Conservation (phyloP, 2,329 filamentous ascomycete species). For the Pyricularia grisea region DNA sequence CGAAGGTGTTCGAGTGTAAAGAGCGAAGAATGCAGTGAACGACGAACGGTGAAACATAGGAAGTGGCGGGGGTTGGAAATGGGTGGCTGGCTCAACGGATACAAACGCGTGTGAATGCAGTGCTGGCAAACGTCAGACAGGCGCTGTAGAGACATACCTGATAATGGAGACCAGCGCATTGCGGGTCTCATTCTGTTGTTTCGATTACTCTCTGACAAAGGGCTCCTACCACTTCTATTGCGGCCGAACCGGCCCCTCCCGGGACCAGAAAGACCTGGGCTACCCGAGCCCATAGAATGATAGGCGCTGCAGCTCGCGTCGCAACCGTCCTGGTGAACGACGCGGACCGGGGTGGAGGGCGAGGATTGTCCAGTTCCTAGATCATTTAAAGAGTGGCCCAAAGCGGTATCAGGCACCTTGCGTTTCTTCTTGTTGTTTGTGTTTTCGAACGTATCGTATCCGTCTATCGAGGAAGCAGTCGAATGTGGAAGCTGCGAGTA, state of each 20-base stretch:
- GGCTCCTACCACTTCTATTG: constrained; percentile 49
- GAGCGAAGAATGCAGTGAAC: neutral
- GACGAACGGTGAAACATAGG: neutral
- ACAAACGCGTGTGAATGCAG: neutral
- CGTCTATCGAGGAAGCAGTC: constrained; percentile 64
- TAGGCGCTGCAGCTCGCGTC: constrained; percentile 23
- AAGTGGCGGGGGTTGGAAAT: neutral
- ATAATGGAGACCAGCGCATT: constrained; percentile 30
- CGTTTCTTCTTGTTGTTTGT: constrained; percentile 99
- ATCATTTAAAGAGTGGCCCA: constrained; percentile 32
- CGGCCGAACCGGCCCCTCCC: constrained; percentile 79
- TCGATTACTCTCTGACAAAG: constrained; percentile 49
- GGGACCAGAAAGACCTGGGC: constrained; percentile 71
- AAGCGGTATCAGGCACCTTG: constrained; percentile 74
- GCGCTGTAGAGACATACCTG: constrained; percentile 26
- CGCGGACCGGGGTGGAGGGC: constrained; percentile 3
- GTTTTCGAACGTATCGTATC: constrained; percentile 96
- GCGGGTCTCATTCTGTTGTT: constrained; percentile 32
- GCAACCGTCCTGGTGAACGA: constrained; percentile 22
- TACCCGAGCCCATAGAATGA: constrained; percentile 38
- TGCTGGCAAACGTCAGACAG: neutral
- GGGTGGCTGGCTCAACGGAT: neutral
- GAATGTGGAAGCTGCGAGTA: constrained; percentile 41
- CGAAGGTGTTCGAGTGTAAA: neutral
- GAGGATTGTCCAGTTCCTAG: constrained; percentile 8